phyloP scores from a whole-genome alignment of 768 basidiomycete genomes.

The Boletus rubroflammeus region DNA sequence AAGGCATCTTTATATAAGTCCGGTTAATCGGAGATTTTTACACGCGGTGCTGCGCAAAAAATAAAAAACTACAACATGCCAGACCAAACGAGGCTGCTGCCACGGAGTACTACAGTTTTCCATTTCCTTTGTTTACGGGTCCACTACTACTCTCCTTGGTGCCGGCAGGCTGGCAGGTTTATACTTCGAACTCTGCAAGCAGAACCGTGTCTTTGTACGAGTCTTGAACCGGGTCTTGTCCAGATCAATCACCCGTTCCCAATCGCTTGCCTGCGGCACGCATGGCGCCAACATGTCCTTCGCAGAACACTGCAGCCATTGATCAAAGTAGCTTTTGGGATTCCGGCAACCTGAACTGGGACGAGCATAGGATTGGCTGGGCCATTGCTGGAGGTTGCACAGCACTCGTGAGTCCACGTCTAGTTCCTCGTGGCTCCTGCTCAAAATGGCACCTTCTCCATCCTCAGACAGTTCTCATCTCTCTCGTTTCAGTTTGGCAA shows the following conservation, averaged over 20 bases:
- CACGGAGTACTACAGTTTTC: neutral
- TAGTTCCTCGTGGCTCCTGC: neutral
- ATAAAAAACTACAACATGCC: no score
- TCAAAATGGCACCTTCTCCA: neutral
- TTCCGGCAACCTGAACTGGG: constrained; percentile 51
- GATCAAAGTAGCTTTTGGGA: constrained; percentile 69
- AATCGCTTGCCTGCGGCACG: neutral
- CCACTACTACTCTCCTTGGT: neutral
- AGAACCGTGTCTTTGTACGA: constrained; percentile 8
- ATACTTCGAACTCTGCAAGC: constrained; percentile 2
- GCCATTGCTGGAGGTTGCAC: constrained; percentile 64
- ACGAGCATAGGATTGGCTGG: constrained; percentile 68
- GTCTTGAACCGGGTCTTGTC: neutral
- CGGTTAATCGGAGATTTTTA: no score
- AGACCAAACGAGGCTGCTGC: neutral
- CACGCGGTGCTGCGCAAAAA: no score
- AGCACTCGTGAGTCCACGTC: constrained; percentile 41
- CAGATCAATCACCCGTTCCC: neutral
- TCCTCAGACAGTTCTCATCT: constrained; percentile 57
- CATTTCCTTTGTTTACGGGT: neutral
- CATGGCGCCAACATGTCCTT: constrained; percentile 41
- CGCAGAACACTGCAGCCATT: constrained; percentile 44
- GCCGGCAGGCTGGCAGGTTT: constrained; percentile 6
- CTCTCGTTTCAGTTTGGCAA: constrained; percentile 48
- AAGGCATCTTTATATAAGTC: neutral